Base-by-base conservation (phyloP, 176 grass and related monocot genomes). In the Eragrostis nindensis region DNA sequence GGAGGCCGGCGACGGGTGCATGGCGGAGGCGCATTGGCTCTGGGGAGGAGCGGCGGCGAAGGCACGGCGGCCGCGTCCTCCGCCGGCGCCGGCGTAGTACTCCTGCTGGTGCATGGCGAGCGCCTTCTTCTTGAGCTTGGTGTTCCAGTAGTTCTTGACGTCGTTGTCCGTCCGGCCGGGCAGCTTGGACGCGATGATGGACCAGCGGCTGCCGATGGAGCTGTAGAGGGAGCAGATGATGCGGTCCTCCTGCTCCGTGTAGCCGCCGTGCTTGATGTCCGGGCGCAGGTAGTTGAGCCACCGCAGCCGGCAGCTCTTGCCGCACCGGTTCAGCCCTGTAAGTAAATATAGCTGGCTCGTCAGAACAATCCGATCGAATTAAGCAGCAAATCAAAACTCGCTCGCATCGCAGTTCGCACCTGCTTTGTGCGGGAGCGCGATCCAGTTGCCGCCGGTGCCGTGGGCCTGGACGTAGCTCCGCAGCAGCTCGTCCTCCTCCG, bases 111-210 rank as follows among this genome's bases (percentile, higher is more conserved):
- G 76, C 77, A 89, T 82, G 83, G 73, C 66, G 27, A 81, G 24
- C 16, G 74, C 68, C 88, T 97, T 97, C 77, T 97, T 97, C 90
- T 97, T 97, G 66, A 97, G 87, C 73, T 97, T 97, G 77, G 92
- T 97, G 83, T 97, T 97, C 94, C 94, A 97, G 79, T 97, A 92
- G 79, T 97, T 97, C 81, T 97, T 97, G 61, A 97, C 88, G 73
- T 94, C 89, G 84, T 97, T 97, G 88, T 97, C 94, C 27, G 94
- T 97, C 77, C 94, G 70, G 6, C 94, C 94, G 0, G 89, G 92
- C 69, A 97, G 85, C 55, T 90, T 94, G 41, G 94, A 92, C 49
- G 94, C 94, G 68, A 97, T 97, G 78, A 97, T 74, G 21, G 94
- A 97, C 94, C 94, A 97, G 85, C 94, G 91, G 89, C 92, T 94